Evolutionary conservation across 148 eudicot genomes (phyloP).

Genomic region (Fagopyrum tataricum): DNA sequence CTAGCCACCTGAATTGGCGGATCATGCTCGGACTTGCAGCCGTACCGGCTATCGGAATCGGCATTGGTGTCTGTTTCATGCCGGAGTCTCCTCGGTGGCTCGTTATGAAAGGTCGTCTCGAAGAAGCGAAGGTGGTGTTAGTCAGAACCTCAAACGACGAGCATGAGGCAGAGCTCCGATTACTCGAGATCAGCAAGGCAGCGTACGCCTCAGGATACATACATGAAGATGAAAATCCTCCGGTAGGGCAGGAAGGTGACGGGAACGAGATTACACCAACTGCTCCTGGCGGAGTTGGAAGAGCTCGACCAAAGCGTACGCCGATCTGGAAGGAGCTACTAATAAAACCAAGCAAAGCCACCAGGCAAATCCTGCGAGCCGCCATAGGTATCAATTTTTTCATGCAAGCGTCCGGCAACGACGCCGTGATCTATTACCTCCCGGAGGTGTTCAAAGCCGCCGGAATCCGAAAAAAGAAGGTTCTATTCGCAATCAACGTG

Average conservation of each 20-base stretch:
- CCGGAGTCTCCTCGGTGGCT: slow-evolving; percentile 98
- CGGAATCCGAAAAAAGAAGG: slow-evolving; percentile 43
- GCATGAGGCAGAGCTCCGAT: slow-evolving; percentile 57
- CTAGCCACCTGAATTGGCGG: slow-evolving; percentile 56
- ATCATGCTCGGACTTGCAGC: slow-evolving; percentile 75
- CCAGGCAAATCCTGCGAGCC: slow-evolving; percentile 54
- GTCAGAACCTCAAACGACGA: slow-evolving; percentile 40
- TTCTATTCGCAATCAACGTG: slow-evolving; percentile 58
- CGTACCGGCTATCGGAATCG: slow-evolving; percentile 52
- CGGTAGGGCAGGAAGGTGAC: background rate
- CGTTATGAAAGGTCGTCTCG: slow-evolving; percentile 50
- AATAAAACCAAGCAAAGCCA: slow-evolving; percentile 35
- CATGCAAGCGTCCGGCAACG: slow-evolving; percentile 97
- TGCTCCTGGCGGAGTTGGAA: background rate
- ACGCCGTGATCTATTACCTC: slow-evolving; percentile 86
- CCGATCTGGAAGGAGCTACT: slow-evolving; percentile 58
- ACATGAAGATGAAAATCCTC: background rate
- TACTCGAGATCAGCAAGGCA: slow-evolving; percentile 50
- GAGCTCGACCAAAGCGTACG: slow-evolving; percentile 43
- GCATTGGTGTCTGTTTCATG: slow-evolving; percentile 51
- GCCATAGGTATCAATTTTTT: slow-evolving; percentile 90
- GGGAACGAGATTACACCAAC: background rate
- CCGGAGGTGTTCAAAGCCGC: slow-evolving; percentile 84
- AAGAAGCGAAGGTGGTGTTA: slow-evolving; percentile 49
- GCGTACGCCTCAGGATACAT: background rate